Percentiles rank a stretch among this genome's conserved stretches.
phyloP scores from a whole-genome alignment of 2,329 filamentous ascomycete species.

The Botrytis squamosa region DNA sequence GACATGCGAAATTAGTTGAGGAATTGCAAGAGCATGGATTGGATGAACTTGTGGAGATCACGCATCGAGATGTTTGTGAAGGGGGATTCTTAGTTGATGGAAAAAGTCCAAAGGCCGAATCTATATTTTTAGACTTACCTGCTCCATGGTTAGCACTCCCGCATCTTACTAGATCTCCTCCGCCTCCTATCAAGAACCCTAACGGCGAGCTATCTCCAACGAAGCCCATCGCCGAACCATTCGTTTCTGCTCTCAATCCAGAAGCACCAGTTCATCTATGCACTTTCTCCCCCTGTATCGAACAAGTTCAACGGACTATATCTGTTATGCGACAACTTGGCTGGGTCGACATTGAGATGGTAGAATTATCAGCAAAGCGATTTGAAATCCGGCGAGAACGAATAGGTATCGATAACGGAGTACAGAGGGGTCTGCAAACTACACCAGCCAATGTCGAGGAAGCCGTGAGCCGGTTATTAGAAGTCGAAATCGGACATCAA shows the following conservation, averaged over 20 bases:
- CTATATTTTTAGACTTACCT: constrained; percentile 77
- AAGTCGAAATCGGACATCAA: constrained; percentile 68
- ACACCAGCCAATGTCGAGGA: constrained; percentile 75
- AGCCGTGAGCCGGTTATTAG: constrained; percentile 68
- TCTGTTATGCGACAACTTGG: constrained; percentile 75
- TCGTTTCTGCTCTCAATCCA: constrained; percentile 66
- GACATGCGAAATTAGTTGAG: constrained; percentile 65
- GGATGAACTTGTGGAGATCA: constrained; percentile 65
- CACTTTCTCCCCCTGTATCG: constrained; percentile 95
- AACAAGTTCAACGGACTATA: constrained; percentile 88
- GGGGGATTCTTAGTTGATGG: constrained; percentile 65
- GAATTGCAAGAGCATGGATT: constrained; percentile 70
- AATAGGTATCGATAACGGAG: constrained; percentile 61
- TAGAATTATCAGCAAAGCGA: constrained; percentile 77
- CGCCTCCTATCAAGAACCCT: constrained; percentile 17
- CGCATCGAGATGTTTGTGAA: constrained; percentile 76
- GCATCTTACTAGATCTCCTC: constrained; percentile 63
- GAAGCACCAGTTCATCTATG: constrained; percentile 75
- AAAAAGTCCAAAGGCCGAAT: constrained; percentile 60
- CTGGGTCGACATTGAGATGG: constrained; percentile 93
- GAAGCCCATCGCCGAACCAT: constrained; percentile 37
- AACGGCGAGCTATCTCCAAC: constrained; percentile 20
- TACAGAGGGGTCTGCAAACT: constrained; percentile 56
- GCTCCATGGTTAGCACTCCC: constrained; percentile 78
- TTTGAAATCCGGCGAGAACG: constrained; percentile 82